Base-by-base conservation (phyloP, 805 yeast genomes). In the Yarrowia sp. region DNA sequence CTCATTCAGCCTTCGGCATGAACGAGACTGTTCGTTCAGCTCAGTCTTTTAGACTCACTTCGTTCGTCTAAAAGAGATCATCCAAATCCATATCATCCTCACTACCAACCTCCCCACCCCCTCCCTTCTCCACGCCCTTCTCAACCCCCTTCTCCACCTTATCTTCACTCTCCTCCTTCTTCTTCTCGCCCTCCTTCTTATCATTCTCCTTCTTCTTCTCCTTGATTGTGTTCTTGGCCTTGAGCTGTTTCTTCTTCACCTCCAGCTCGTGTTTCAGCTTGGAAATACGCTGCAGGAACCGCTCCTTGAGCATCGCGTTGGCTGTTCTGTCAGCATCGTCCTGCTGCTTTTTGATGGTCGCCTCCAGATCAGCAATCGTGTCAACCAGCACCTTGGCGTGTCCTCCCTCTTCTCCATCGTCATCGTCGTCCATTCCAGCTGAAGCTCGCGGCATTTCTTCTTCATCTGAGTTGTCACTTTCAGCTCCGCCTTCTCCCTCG, bases 201-300 rank as follows among this genome's bases (percentile, higher is more conserved):
- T 71, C 77, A 0, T 72, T 77, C 13, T 71, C 77, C 20, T 68
- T 74, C 42, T 73, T 74, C 0, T 75, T 77, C 4, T 74, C 80
- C 6, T 75, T 76, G 20, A 75, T 50, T 14, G 60, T 50, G 4
- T 39, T 39, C 34, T 64, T 64, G 34, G 53, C 75, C 71, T 78
- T 80, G 72, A 92, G 80, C 73, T 89, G 92, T 69, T 87, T 82
- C 77, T 84, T 85, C 80, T 94, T 95, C 74, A 87, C 83, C 67
- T 92, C 97, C 69, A 92, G 83, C 73, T 94, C 97, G 67, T 88
- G 87, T 76, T 87, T 87, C 74, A 95, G 82, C 70, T 93, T 87
- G 68, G 83, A 84, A 64, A 91, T 90, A 64, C 89, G 92, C 71
- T 90, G 95, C 73, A 88, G 83, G 76, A 93, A 90, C 79, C 98